Evolutionary conservation across 1,284 basidiomycete species (phyloP).

Genomic region (Hymenochaete sp.): DNA sequence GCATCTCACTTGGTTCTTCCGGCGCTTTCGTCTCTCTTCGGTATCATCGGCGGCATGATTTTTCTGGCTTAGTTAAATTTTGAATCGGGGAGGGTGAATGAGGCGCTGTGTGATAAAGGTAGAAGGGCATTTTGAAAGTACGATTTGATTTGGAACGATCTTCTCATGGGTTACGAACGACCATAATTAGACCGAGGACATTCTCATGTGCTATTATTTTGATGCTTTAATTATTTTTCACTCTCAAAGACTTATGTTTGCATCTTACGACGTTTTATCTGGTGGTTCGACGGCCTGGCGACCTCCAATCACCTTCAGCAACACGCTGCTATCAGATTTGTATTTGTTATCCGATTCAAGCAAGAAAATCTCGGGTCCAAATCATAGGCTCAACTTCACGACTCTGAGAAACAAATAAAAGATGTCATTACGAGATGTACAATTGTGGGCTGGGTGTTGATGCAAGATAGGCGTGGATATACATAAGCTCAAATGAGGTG

Average conservation of each 20-base stretch:
- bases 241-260: not conserved
- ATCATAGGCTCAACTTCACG: no score
- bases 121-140: no score
- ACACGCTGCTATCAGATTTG: no score
- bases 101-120: no score
- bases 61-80: constrained; percentile 9
- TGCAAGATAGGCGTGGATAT: constrained; percentile 1
- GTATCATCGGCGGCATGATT: constrained; percentile 1
- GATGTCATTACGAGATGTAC: not conserved
- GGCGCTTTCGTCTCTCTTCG: constrained; percentile 1
- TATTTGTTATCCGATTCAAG: no score
- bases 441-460: not conserved
- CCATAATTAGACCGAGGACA: not conserved
- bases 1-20: constrained; percentile 1
- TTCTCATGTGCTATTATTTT: not conserved
- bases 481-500: constrained; percentile 9
- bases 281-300: no score
- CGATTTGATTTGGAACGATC: not conserved
- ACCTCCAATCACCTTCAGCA: no score
- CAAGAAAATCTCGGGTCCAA: no score
- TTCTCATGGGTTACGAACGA: not conserved
- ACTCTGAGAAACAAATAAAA: constrained; percentile 2
- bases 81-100: no score
- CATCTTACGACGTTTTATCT: no score
- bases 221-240: not conserved